A percentile compares a stretch with the other conserved stretches of the same genome.
Evolutionary conservation across 1,284 basidiomycete species (phyloP).

Genomic region (Dichomitus squalens): DNA sequence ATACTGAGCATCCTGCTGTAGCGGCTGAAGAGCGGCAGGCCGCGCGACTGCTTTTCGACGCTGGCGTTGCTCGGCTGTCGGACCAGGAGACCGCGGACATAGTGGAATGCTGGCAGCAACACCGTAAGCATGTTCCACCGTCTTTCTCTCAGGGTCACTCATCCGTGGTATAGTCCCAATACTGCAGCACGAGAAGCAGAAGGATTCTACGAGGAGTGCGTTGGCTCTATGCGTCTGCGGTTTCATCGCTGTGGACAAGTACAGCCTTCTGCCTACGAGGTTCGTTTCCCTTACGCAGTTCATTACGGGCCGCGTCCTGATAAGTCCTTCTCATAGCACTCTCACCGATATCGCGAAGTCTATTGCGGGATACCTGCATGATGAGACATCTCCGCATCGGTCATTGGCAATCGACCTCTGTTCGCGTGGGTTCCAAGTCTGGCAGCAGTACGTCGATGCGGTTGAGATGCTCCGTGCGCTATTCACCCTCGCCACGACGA

Average conservation of each 20-base stretch:
- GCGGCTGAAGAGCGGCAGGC: constrained; percentile 73
- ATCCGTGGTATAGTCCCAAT: constrained; percentile 61
- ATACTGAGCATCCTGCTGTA: constrained; percentile 27
- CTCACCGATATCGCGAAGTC: constrained; percentile 87
- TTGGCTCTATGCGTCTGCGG: constrained; percentile 82
- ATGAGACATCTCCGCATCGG: constrained; percentile 66
- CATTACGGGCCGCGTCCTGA: not conserved
- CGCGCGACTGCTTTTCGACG: constrained; percentile 75
- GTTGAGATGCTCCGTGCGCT: constrained; percentile 88
- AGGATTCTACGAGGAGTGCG: constrained; percentile 56
- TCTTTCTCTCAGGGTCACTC: not conserved
- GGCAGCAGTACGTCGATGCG: constrained; percentile 94
- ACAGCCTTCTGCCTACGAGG: constrained; percentile 76
- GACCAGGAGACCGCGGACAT: constrained; percentile 66
- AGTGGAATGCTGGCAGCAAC: constrained; percentile 70
- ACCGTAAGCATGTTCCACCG: constrained; percentile 47
- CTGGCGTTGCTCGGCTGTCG: constrained; percentile 64
- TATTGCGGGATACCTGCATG: constrained; percentile 75
- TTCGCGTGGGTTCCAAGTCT: constrained; percentile 87
- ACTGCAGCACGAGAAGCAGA: constrained; percentile 56
- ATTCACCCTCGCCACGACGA: constrained; percentile 78
- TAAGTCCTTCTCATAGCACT: constrained; percentile 48
- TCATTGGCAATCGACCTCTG: constrained; percentile 88
- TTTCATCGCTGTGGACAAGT: constrained; percentile 82
- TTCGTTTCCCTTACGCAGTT: constrained; percentile 34